phyloP scores from a whole-genome alignment of 148 eudicot species.

The Vaccinium corymbosum region DNA sequence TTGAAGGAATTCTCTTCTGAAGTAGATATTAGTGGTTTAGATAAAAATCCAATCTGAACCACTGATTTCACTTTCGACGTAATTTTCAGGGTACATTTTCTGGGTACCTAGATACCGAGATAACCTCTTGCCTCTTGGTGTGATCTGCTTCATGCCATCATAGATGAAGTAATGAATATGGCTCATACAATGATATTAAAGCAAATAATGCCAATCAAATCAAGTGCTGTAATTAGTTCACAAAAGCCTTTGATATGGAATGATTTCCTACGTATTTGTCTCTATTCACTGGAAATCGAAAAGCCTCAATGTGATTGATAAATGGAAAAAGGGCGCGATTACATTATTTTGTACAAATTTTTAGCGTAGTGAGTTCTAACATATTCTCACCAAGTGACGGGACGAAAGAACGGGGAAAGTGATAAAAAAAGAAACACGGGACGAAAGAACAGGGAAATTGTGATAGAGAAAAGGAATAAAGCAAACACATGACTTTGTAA shows the following conservation, averaged over 20 bases:
- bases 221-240: neutral
- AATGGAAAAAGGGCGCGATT: neutral
- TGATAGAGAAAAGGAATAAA: neutral
- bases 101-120: neutral
- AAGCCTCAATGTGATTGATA: neutral
- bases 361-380: neutral
- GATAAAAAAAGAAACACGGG: neutral
- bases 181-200: neutral
- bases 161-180: neutral
- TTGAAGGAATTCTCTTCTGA: neutral
- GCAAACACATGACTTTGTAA: neutral
- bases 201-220: neutral
- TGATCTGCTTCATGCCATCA: neutral
- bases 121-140: neutral
- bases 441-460: too few relatives aligned
- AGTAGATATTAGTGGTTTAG: too few relatives aligned
- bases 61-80: too few relatives aligned
- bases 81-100: too few relatives aligned
- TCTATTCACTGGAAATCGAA: neutral
- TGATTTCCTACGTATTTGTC: neutral
- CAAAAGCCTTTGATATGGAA: neutral
- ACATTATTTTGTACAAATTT: neutral
- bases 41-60: too few relatives aligned
- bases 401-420: neutral
- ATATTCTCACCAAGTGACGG: neutral